Evolutionary conservation across 2,329 filamentous ascomycete species (phyloP).

Genomic region (Fusarium papillatum): DNA sequence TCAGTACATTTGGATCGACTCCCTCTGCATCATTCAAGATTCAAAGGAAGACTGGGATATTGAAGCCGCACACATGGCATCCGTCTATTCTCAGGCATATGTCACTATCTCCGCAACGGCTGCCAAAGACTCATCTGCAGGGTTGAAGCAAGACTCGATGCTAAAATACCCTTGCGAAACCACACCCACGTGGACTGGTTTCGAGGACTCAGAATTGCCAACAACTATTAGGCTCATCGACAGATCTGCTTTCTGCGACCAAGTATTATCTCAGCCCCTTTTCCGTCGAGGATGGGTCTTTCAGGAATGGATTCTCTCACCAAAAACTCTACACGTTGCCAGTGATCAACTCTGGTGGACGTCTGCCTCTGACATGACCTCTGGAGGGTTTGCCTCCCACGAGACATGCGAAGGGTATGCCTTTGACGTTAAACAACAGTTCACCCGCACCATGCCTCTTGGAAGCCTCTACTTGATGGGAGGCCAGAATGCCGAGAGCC

Average conservation of each 20-base stretch:
- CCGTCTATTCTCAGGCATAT: constrained; percentile 30
- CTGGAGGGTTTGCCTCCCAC: constrained; percentile 22
- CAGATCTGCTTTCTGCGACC: constrained; percentile 24
- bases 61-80: constrained; percentile 34
- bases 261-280: constrained; percentile 28
- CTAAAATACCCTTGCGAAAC: constrained; percentile 29
- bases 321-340: constrained; percentile 31
- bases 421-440: constrained; percentile 18
- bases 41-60: constrained; percentile 34
- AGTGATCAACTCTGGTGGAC: constrained; percentile 38
- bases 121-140: constrained; percentile 27
- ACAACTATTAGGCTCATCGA: constrained; percentile 29
- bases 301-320: constrained; percentile 35
- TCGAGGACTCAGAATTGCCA: constrained; percentile 10
- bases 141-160: constrained; percentile 26
- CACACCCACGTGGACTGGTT: constrained; percentile 26
- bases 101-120: constrained; percentile 32
- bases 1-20: constrained; percentile 36
- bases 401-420: constrained; percentile 31
- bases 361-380: constrained; percentile 21
- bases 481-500: neutral
- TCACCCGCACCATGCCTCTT: constrained; percentile 13
- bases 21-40: constrained; percentile 35
- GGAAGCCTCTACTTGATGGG: constrained; percentile 20
- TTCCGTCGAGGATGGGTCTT: constrained; percentile 36